phyloP scores from a whole-genome alignment of 2,329 filamentous ascomycete genomes.

The Penicillium sp. region DNA sequence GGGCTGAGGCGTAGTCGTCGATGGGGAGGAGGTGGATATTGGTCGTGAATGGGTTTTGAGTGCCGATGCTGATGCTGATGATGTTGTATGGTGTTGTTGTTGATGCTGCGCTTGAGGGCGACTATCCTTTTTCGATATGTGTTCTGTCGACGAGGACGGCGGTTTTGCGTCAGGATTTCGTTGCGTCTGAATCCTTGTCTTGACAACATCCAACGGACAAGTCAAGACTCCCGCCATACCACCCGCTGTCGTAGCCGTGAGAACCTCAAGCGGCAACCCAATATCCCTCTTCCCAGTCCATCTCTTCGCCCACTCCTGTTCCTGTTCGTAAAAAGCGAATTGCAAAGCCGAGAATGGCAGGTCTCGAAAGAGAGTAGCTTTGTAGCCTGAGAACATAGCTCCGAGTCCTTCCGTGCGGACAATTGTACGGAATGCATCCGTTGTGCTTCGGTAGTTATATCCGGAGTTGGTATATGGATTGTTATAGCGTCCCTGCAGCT shows the following conservation, averaged over 20 bases:
- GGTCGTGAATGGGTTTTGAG: slow-evolving; percentile 57
- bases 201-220: slow-evolving; percentile 94
- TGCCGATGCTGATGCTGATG: slow-evolving; percentile 18
- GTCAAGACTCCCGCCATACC: slow-evolving; percentile 92
- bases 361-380: slow-evolving; percentile 89
- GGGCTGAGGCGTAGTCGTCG: slow-evolving; percentile 73
- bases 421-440: slow-evolving; percentile 82
- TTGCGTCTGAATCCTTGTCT: slow-evolving; percentile 94
- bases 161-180: slow-evolving; percentile 53
- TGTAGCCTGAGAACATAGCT: slow-evolving; percentile 94
- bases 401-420: slow-evolving; percentile 73
- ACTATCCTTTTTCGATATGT: slow-evolving; percentile 28
- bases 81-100: background rate
- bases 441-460: slow-evolving; percentile 88
- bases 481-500: slow-evolving; percentile 91
- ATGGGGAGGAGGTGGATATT: slow-evolving; percentile 88
- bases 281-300: slow-evolving; percentile 81
- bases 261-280: slow-evolving; percentile 75
- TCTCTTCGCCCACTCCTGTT: slow-evolving; percentile 72
- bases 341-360: slow-evolving; percentile 94
- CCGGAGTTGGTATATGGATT: slow-evolving; percentile 91
- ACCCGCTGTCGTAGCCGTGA: slow-evolving; percentile 85
- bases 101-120: slow-evolving; percentile 6
- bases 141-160: slow-evolving; percentile 21
- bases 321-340: slow-evolving; percentile 98